phyloP scores from a whole-genome alignment of 176 grass and related monocot species.

The Calamus simplicifolius region DNA sequence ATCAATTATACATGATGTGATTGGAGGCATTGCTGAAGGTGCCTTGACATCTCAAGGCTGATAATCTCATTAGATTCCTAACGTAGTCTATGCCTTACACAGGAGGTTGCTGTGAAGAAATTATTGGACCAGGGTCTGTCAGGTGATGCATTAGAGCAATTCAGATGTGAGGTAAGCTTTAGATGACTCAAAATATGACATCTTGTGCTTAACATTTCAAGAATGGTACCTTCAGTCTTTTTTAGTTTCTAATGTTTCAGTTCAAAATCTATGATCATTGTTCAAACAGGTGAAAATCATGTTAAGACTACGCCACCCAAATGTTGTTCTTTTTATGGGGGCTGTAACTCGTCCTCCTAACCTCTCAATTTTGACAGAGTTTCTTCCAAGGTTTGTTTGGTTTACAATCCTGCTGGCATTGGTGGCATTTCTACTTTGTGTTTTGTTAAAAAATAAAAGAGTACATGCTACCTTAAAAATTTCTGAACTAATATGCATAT shows the following conservation, averaged over 20 bases:
- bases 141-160: constrained; percentile 82
- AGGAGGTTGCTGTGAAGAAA: constrained; percentile 99
- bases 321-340: constrained; percentile 99
- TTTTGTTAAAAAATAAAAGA: no score
- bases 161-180: constrained; percentile 92
- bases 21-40: no score
- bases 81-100: constrained; percentile 18
- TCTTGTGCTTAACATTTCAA: not conserved
- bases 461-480: no score
- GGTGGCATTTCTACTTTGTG: no score
- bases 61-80: no score
- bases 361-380: constrained; percentile 96
- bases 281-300: constrained; percentile 79
- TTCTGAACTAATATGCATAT: no score
- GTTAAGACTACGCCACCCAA: constrained; percentile 88
- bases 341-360: constrained; percentile 90
- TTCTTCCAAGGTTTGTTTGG: constrained; percentile 73
- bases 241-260: constrained; percentile 9
- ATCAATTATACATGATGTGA: no score
- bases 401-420: not conserved
- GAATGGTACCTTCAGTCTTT: not conserved
- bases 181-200: not conserved
- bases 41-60: no score
- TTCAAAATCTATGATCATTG: constrained; percentile 21
- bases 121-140: constrained; percentile 97